Conservation (phyloP, 73 alveolate species). For the Paramecium caudatum region DNA sequence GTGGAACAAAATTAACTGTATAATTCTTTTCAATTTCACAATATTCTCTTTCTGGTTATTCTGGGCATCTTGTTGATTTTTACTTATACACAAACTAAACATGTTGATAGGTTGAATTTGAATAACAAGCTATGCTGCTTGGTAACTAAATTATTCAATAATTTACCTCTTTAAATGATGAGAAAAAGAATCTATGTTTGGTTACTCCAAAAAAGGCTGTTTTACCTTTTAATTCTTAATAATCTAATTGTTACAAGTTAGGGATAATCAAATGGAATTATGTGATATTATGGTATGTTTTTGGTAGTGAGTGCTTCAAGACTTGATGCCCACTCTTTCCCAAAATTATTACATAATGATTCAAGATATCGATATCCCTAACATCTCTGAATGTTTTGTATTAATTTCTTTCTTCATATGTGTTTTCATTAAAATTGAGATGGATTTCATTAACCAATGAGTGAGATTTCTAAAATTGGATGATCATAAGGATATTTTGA, state of each 20-base stretch:
- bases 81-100: not conserved
- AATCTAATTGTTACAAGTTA: slow-evolving; percentile 8
- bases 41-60: not conserved
- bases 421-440: not conserved
- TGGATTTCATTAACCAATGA: not conserved
- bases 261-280: not conserved
- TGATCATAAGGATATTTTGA: not conserved
- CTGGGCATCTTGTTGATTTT: slow-evolving; percentile 34
- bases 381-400: slow-evolving; percentile 14
- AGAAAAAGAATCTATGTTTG: slow-evolving; percentile 2
- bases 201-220: not conserved
- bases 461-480: not conserved
- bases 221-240: not conserved
- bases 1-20: not conserved
- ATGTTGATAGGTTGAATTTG: not conserved
- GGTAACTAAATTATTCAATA: not conserved
- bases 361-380: not conserved
- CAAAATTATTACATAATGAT: slow-evolving; percentile 13
- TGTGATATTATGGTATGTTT: not conserved
- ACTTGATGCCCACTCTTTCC: slow-evolving; percentile 49
- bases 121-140: not conserved
- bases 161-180: not conserved
- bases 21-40: not conserved
- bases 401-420: not conserved
- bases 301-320: not conserved